These are phyloP conservation scores for Cladophialophora bantiana DNA, from an alignment of 2,329 filamentous ascomycete genomes.

Conservation along the genomic window DNA sequence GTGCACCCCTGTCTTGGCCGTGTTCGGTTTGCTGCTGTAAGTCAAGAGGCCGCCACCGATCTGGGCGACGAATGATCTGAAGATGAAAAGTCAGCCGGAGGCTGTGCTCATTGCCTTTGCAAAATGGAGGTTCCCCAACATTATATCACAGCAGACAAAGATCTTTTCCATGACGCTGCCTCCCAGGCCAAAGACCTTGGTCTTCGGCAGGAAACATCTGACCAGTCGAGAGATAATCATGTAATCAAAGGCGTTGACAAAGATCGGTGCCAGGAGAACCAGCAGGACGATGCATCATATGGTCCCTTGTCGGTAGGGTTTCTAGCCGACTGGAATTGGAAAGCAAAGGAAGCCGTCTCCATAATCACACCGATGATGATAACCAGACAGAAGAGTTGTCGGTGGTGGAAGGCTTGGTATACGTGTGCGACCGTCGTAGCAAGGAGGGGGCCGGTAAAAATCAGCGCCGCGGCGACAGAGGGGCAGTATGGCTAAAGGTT, in stretches of 20 bases:
- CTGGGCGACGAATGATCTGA: constrained; percentile 33
- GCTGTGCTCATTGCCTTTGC: not conserved
- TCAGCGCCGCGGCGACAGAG: not conserved
- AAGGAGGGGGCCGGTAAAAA: constrained; percentile 6
- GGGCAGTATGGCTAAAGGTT: constrained; percentile 18
- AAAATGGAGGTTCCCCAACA: constrained; percentile 31
- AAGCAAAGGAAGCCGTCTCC: constrained; percentile 19
- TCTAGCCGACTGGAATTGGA: constrained; percentile 13
- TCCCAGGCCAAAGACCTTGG: constrained; percentile 45
- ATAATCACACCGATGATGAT: constrained; percentile 17
- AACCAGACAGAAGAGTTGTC: constrained; percentile 12
- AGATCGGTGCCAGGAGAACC: constrained; percentile 20
- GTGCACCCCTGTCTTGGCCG: constrained; percentile 10
- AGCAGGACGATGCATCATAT: constrained; percentile 18
- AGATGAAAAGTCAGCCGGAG: constrained; percentile 34
- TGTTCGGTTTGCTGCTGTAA: constrained; percentile 3
- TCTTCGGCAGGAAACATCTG: constrained; percentile 50
- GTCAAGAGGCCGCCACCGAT: constrained; percentile 19
- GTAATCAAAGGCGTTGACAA: constrained; percentile 54
- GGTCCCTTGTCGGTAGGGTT: constrained; percentile 11
- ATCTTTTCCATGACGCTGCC: constrained; percentile 47
- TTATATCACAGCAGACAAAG: constrained; percentile 48
- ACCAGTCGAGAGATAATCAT: constrained; percentile 56
- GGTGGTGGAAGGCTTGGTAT: not conserved
- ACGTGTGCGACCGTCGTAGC: constrained; percentile 3